These are phyloP conservation scores for Lyophyllum atratum DNA, from an alignment of 768 basidiomycete species.

Conservation along the genomic window DNA sequence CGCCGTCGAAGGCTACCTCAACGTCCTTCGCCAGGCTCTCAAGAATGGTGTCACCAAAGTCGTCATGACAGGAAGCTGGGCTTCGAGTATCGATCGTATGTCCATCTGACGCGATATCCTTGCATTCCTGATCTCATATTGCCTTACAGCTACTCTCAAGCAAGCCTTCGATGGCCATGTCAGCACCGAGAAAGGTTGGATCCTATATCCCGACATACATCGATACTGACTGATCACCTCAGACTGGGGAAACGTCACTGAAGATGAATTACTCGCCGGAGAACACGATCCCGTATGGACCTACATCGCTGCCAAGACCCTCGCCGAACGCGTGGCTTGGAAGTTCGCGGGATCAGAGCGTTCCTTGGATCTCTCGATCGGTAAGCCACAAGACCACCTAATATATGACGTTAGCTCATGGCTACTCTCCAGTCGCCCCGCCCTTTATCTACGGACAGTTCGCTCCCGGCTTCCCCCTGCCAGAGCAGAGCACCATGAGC, in stretches of 20 bases:
- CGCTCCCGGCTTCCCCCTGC: slow-evolving; percentile 20
- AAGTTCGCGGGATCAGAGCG: slow-evolving; percentile 37
- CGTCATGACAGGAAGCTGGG: slow-evolving; percentile 31
- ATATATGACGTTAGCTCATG: neutral
- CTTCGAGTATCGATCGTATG: slow-evolving; percentile 23
- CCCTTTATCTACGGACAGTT: slow-evolving; percentile 36
- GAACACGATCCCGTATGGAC: slow-evolving; percentile 18
- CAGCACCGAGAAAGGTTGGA: slow-evolving; percentile 25
- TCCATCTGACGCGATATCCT: neutral
- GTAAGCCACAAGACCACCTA: slow-evolving; percentile 30
- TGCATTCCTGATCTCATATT: neutral
- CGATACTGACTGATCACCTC: neutral
- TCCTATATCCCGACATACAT: too few species aligned
- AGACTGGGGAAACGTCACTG: slow-evolving; percentile 36
- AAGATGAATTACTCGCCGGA: slow-evolving; percentile 27
- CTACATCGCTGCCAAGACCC: slow-evolving; percentile 37
- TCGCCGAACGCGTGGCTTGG: slow-evolving; percentile 41
- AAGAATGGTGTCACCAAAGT: slow-evolving; percentile 31
- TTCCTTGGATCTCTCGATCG: slow-evolving; percentile 32
- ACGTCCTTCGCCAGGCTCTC: slow-evolving; percentile 36
- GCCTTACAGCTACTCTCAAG: slow-evolving; percentile 9
- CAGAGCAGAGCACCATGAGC: slow-evolving; percentile 18
- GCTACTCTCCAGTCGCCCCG: slow-evolving; percentile 26
- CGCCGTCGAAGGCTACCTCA: slow-evolving; percentile 34
- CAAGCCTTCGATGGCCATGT: slow-evolving; percentile 19